Evolutionary conservation across 2,329 filamentous ascomycete species (phyloP), one percentile per base, ranked within the genome.

Genomic region (Fusarium subtropicale): DNA sequence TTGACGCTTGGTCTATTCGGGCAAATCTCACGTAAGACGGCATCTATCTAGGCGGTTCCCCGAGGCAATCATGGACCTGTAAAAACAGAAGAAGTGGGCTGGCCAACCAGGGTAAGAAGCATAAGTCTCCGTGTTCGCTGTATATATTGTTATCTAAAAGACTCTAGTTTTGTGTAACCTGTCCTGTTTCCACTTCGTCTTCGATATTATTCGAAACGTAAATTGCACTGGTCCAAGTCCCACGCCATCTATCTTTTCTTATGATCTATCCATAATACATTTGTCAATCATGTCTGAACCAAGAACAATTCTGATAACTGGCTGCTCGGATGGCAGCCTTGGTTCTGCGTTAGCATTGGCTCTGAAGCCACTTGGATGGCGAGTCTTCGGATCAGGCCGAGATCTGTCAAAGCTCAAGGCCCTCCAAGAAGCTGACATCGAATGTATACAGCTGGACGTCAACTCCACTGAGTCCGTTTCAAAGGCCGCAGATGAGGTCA

Each of bases 281-380:
- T 8, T 2, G 3, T 12, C 10, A 7, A 38, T 3, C 10, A 64
- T 64, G 61, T 44, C 60, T 34, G 20, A 60, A 60, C 52, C 67
- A 15, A 47, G 54, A 24, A 76, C 73, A 2, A 72, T 79, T 16
- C 64, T 80, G 7, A 69, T 80, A n/a, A 78, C 79, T 1, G 78
- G 79, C 57, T 80, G 79, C 63, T 78, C 76, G 1, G 75, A 77
- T 13, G 76, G 76, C 11, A 74, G 76, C 26, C 64, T 80, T 2
- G 78, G 79, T 3, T 71, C 72, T 2, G 71, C 74, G 0, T 66
- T 80, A 2, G 76, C 77, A 12, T 53, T 76, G 1, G 76, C 72
- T 8, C 72, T 79, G 24, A 76, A 74, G n/a, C 50, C 64, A 1
- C 46, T 42, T 3, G 74, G 75, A 11, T 77, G 71, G 64, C 64